These are phyloP conservation scores for Histomonas meleagridis DNA, from an alignment of 208 protist species.

Conservation along the genomic window DNA sequence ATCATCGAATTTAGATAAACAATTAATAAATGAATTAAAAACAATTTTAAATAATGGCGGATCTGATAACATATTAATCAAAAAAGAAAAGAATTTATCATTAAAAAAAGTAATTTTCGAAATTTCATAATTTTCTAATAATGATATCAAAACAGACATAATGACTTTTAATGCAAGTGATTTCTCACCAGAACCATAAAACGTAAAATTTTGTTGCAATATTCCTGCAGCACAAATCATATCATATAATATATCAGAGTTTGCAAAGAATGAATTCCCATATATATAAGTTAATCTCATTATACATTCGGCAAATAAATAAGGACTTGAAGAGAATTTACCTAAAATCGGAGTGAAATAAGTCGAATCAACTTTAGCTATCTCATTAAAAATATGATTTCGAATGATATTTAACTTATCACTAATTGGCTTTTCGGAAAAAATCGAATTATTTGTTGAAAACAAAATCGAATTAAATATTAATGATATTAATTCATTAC, in stretches of 20 bases:
- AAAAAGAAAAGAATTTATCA: neutral
- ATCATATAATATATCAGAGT: neutral
- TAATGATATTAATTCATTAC: neutral
- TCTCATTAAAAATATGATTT: neutral
- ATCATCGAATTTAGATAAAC: neutral
- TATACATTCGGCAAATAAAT: neutral
- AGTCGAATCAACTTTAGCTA: neutral
- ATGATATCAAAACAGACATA: neutral
- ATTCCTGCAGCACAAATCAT: neutral
- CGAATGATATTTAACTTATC: neutral
- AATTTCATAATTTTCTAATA: neutral
- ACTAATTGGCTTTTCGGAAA: neutral
- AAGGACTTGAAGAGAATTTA: neutral
- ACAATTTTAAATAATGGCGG: neutral
- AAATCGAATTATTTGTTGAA: neutral
- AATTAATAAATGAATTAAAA: neutral
- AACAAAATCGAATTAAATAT: neutral
- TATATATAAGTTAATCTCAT: neutral
- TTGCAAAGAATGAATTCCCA: neutral
- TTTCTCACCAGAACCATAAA: neutral
- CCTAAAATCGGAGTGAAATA: neutral
- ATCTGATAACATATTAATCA: neutral
- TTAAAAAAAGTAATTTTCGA: neutral
- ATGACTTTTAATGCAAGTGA: neutral
- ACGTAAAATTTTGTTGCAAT: neutral